Evolutionary conservation across 164 flowering plant genomes (phyloP).

Genomic region (grape (Vitis vinifera)): ASM3070453v1 NC_081811.1:6655001-6655500

Average conservation of each 20-base stretch:
- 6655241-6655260: neutral
- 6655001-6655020: conserved; percentile 45
- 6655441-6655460: conserved; percentile 45
- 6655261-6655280: no score
- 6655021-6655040: conserved; percentile 70
- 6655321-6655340: conserved; percentile 31
- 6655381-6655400: conserved; percentile 41
- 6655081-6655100: neutral
- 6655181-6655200: conserved; percentile 54
- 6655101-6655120: neutral
- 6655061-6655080: neutral
- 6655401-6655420: conserved; percentile 40
- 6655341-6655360: conserved; percentile 41
- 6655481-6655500: conserved; percentile 19
- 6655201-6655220: conserved; percentile 4
- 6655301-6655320: conserved; percentile 37
- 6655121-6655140: neutral
- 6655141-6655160: conserved; percentile 47
- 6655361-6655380: conserved; percentile 20
- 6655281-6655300: no score
- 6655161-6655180: conserved; percentile 58
- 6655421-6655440: conserved; percentile 41
- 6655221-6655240: neutral
- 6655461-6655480: conserved; percentile 23
- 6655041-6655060: neutral